These are phyloP conservation scores for Dentipellis fragilis DNA, from an alignment of 768 basidiomycete species.

Conservation along the genomic window DNA sequence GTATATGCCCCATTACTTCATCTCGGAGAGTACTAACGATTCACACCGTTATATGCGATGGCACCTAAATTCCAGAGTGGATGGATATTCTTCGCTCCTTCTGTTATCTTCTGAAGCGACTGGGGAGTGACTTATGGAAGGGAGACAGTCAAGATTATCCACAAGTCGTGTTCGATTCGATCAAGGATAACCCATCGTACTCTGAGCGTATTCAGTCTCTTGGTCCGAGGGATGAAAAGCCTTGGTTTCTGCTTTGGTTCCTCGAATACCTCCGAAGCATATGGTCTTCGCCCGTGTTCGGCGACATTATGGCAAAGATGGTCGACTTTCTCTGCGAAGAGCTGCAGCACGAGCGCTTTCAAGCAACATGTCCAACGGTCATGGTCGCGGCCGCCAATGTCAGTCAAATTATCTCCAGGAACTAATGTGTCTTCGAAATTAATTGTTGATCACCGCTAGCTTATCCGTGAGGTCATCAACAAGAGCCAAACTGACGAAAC, in stretches of 20 bases:
- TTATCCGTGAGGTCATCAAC: conserved; percentile 24
- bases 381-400: conserved; percentile 58
- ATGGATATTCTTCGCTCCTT: conserved; percentile 47
- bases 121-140: conserved; percentile 54
- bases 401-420: conserved; percentile 19
- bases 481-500: conserved; percentile 22
- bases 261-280: conserved; percentile 51
- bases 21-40: conserved; percentile 1
- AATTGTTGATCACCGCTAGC: conserved; percentile 13
- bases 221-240: conserved; percentile 24
- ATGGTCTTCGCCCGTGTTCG: conserved; percentile 32
- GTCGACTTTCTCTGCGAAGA: conserved; percentile 72
- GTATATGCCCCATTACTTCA: conserved; percentile 22
- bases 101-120: conserved; percentile 46
- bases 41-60: not conserved
- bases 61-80: conserved; percentile 40
- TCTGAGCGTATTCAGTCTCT: conserved; percentile 31
- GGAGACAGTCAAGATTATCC: conserved; percentile 66
- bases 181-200: conserved; percentile 69
- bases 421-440: not conserved
- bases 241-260: conserved; percentile 57
- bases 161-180: conserved; percentile 67
- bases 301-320: conserved; percentile 60
- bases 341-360: conserved; percentile 68
- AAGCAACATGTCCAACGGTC: conserved; percentile 44